Base-by-base conservation (phyloP, 345 rosid genomes). In the Camelina neglecta region DNA sequence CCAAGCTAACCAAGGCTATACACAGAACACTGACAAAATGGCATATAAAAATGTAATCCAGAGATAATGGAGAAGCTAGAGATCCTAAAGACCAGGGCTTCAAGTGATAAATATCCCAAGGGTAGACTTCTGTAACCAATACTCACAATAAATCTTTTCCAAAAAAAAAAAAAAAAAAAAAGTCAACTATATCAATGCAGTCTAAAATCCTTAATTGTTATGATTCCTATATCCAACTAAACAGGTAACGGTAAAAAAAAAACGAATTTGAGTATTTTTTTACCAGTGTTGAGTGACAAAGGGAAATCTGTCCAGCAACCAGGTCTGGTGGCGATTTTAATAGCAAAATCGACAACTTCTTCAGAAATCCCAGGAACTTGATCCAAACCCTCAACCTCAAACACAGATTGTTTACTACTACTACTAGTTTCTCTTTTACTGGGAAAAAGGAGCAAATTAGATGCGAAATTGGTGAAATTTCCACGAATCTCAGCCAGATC, bases 271-370 rank as follows among this genome's bases (percentile, higher is more conserved):
- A 35, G 38, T 35, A 11, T 35, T 36, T 8, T 2, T 6, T 44
- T 47, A 90, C 93, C 96, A 60, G 74, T 44, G 41, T 74, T 75
- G 21, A 83, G 75, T 1, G 88, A 49, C 36, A 86, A 64, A 13
- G 96, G 93, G 50, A 90, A 90, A 75, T 84, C 91, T 23, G 80
- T 86, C 96, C 93, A 90, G 60, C 83, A 84, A 47, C 81, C 88
- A 0, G 96, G 86, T 67, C 85, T 72, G 8, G 15, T 50, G 1
- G 93, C 82, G 61, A 90, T 86, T 70, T 87, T 80, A 57, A 51
- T 56, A 8, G 87, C 90, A 31, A 90, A 87, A 35, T 77, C 86
- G 51, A 90, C 64, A 39, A 87, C 84, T 42, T 83, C 90, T 39
- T 75, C 84, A 16, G 87, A 79, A 51, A 88, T 85, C 4, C 93